Base-by-base conservation (phyloP, 2,329 filamentous ascomycete genomes). In the Nannizzia gypsea region DNA sequence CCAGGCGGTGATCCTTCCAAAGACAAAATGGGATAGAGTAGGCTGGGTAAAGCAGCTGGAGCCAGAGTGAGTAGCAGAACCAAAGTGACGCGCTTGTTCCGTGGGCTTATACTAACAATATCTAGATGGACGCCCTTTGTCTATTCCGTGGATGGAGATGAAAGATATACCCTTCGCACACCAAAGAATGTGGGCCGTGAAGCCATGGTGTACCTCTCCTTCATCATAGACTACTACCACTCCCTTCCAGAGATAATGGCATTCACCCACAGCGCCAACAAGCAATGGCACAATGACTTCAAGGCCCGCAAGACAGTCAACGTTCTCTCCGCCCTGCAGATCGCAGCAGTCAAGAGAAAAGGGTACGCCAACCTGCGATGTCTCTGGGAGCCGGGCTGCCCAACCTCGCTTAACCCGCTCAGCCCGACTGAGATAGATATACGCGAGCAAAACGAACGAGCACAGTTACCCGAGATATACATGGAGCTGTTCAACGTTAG, bases 311-410 rank as follows among this genome's bases (percentile, higher is more conserved):
- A 80, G 62, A 78, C 78, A 6, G 69, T 78, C 0, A 74, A 74
- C 3, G 74, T 80, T 67, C 70, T 82, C 1, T 71, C 72, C 22
- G 74, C 75, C 40, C 75, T 82, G 60, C 77, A 79, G 60, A 59
- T 80, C 2, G 71, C 76, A 0, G 77, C 79, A 64, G 71, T 82
- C 42, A 71, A 76, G 56, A 64, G 74, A 60, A 71, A 78, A 65
- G 79, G 80, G 59, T 82, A 82, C 59, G 76, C 79, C 36, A 82
- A 80, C 59, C 72, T 82, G 15, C 78, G 80, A 44, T 82, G 80
- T 63, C 75, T 72, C 22, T 81, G 78, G 78, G 70, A 71, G 1
- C 69, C 81, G 1, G 80, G 80, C 1, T 82, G 80, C 64, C 80
- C 80, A 0, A 66, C 66, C 0, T 78, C 80, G 57, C 77, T 82